Conservation (phyloP, 768 basidiomycete species). For the Scleroderma citrinum region DNA sequence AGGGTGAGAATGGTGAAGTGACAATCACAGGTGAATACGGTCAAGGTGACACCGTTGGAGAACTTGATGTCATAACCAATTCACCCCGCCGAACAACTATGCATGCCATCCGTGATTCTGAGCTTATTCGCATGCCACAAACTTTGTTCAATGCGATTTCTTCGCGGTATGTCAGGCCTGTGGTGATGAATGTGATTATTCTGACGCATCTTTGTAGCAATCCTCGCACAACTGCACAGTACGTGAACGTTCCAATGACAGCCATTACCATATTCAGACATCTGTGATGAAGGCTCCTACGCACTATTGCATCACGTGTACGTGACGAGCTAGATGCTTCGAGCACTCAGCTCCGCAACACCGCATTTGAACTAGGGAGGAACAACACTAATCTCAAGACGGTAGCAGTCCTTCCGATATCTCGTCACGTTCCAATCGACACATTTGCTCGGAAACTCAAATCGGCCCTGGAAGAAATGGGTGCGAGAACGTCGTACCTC, state of each 20-base stretch:
- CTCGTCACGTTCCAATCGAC: slow-evolving; percentile 83
- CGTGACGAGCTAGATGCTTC: slow-evolving; percentile 72
- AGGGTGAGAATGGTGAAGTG: slow-evolving; percentile 70
- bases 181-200: background rate
- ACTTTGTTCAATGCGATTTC: slow-evolving; percentile 98
- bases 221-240: slow-evolving; percentile 83
- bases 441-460: slow-evolving; percentile 88
- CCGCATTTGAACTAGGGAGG: slow-evolving; percentile 56
- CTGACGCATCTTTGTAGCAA: slow-evolving; percentile 41
- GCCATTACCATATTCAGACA: background rate
- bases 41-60: slow-evolving; percentile 95
- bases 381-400: slow-evolving; percentile 91
- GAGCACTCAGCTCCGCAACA: slow-evolving; percentile 43
- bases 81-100: slow-evolving; percentile 83
- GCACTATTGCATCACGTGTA: slow-evolving; percentile 90
- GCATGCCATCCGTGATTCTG: slow-evolving; percentile 97
- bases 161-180: slow-evolving; percentile 47
- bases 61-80: slow-evolving; percentile 95
- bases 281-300: slow-evolving; percentile 52
- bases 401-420: slow-evolving; percentile 84
- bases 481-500: slow-evolving; percentile 88
- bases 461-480: slow-evolving; percentile 82
- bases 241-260: slow-evolving; percentile 16
- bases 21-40: slow-evolving; percentile 90
- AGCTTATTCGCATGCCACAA: slow-evolving; percentile 93